Percentiles rank a stretch among this genome's conserved stretches.
These are phyloP conservation scores for Heterobasidion annosum DNA, from an alignment of 1,284 basidiomycete species.

Conservation along the genomic window DNA sequence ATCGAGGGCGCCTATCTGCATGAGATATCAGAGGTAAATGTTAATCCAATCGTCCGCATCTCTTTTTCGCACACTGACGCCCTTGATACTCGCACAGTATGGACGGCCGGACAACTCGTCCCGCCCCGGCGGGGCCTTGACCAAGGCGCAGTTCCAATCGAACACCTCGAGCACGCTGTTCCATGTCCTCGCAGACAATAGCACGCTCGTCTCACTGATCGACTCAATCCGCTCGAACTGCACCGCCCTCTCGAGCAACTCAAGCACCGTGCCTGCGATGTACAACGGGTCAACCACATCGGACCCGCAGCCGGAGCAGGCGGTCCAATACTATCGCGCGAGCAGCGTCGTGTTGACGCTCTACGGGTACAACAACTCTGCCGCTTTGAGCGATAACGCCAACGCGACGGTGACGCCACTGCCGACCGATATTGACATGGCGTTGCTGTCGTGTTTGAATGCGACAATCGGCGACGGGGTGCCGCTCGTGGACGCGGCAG, in stretches of 20 bases:
- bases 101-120: constrained; percentile 11
- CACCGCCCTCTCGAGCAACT: constrained; percentile 3
- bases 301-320: constrained; percentile 20
- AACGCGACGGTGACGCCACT: constrained; percentile 26
- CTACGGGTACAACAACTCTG: constrained; percentile 37
- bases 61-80: not conserved
- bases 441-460: constrained; percentile 32
- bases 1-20: constrained; percentile 32
- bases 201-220: constrained; percentile 15
- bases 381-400: constrained; percentile 12
- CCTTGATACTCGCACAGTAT: not conserved
- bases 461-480: constrained; percentile 30
- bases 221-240: constrained; percentile 10
- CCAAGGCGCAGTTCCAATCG: constrained; percentile 14
- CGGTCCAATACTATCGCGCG: constrained; percentile 32
- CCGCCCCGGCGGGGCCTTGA: constrained; percentile 17
- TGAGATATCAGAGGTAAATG: constrained; percentile 24
- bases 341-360: constrained; percentile 26
- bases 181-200: constrained; percentile 17
- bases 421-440: constrained; percentile 26
- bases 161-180: constrained; percentile 11
- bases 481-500: constrained; percentile 24
- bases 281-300: constrained; percentile 4
- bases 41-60: constrained; percentile 1
- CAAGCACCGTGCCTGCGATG: constrained; percentile 2